These are phyloP conservation scores for Mucor circinelloides DNA, from an alignment of 371 early-diverging fungal genomes.

Conservation along the genomic window DNA sequence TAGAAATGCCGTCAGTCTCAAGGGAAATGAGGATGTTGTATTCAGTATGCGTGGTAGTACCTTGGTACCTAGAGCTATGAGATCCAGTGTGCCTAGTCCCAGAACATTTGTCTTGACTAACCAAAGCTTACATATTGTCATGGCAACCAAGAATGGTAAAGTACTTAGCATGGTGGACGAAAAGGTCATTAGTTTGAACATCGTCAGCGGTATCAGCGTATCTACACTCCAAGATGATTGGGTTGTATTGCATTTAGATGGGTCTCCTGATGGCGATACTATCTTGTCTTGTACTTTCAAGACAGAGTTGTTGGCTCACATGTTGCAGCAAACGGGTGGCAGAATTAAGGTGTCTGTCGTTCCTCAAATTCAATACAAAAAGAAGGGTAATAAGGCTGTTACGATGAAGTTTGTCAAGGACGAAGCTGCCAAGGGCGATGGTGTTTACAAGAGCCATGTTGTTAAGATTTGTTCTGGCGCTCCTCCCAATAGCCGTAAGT, in stretches of 20 bases:
- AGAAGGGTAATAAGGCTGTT: slow-evolving; percentile 77
- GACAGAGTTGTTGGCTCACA: slow-evolving; percentile 79
- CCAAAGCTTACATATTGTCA: slow-evolving; percentile 57
- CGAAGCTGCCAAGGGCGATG: slow-evolving; percentile 59
- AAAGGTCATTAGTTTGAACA: slow-evolving; percentile 49
- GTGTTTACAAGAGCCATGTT: slow-evolving; percentile 77
- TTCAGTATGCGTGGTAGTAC: slow-evolving; percentile 72
- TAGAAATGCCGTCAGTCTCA: slow-evolving; percentile 63
- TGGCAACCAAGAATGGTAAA: slow-evolving; percentile 54
- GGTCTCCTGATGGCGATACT: slow-evolving; percentile 58
- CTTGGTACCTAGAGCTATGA: slow-evolving; percentile 76
- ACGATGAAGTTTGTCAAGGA: slow-evolving; percentile 81
- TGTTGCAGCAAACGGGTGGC: slow-evolving; percentile 53
- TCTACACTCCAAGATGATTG: slow-evolving; percentile 81
- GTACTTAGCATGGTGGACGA: slow-evolving; percentile 56
- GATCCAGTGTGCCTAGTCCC: slow-evolving; percentile 80
- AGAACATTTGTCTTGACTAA: slow-evolving; percentile 73
- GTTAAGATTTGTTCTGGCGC: slow-evolving; percentile 73
- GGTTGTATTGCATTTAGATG: slow-evolving; percentile 70
- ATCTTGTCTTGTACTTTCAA: slow-evolving; percentile 63
- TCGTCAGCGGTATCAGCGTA: slow-evolving; percentile 58
- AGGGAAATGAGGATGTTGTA: slow-evolving; percentile 59
- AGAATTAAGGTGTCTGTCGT: slow-evolving; percentile 54
- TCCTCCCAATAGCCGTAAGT: slow-evolving; percentile 63
- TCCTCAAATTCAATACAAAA: slow-evolving; percentile 66